Base-by-base conservation (phyloP, 2,329 filamentous ascomycete species). In the Acarospora socialis region DNA sequence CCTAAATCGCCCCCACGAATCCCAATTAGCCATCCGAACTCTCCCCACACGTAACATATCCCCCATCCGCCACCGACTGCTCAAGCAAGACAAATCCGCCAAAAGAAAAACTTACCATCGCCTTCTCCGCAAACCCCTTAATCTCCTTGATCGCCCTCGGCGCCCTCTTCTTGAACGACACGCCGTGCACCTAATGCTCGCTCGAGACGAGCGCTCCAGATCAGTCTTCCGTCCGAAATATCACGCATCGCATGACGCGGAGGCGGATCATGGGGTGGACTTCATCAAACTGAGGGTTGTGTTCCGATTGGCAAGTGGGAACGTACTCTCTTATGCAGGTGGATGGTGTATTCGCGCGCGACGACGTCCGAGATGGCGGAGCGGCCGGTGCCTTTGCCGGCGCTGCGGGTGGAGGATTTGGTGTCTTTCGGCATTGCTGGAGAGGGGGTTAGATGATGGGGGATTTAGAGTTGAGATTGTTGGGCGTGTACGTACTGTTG, bases 121-220 rank as follows among this genome's bases (percentile, higher is more conserved):
- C 79, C 70, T 84, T 72, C 59, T 72, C 66, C 54, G 90, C 84
- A 59, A 98, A 98, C 54, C 69, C 74, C 68, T 84, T 82, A 72
- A 98, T 95, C 80, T 95, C 90, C 81, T 98, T 98, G 73, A 98
- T 92, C 57, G 90, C 90, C 57, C 76, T 74, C 61, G 90, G 90
- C 61, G 92, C 92, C 61, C 90, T 77, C 83, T 98, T 95, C 81
- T 98, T 98, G 84, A 98, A 98, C 61, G 73, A 75, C 48, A 90
- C 81, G 66, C 90, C 90, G 68, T 95, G 86, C 60, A 94, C 70
- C 90, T 95, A 64, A 62, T 44, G 43, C 39, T 34, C 25, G 31
- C 45, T 32, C 41, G 41, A 51, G 48, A 47, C 54, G 35, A 44
- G n/a, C n/a, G n/a, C n/a, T n/a, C n/a, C 43, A 44, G 59, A 68